Conservation (phyloP, 805 yeast genomes). For the Yueomyces sp. region DNA sequence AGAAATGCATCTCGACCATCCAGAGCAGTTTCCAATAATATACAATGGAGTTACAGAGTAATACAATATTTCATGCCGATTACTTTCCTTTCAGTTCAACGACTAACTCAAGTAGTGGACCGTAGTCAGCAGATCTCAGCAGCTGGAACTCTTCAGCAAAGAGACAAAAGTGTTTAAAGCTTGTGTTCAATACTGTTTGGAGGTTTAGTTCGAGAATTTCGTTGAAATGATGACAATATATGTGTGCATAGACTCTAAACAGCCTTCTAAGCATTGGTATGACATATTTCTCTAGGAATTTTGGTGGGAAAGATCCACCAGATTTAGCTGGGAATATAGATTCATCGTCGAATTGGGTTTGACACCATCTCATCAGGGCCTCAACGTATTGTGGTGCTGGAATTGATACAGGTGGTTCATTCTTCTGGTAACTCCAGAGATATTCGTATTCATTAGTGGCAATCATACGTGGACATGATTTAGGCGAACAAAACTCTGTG, state of each 20-base stretch:
- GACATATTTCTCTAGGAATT: conserved; percentile 55
- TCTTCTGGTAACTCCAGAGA: conserved; percentile 79
- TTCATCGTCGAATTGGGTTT: conserved; percentile 83
- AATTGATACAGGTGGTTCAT: conserved; percentile 65
- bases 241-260: conserved; percentile 92
- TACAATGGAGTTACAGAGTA: too few species aligned
- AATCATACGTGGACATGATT: conserved; percentile 92
- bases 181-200: conserved; percentile 86
- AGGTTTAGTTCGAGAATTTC: conserved; percentile 85
- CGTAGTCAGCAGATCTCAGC: conserved; percentile 70
- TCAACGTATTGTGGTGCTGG: conserved; percentile 95
- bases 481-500: conserved; percentile 91
- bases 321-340: conserved; percentile 77
- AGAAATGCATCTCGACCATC: too few species aligned
- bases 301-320: conserved; percentile 86
- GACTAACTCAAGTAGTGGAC: conserved; percentile 82
- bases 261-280: conserved; percentile 82
- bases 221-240: conserved; percentile 95
- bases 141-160: conserved; percentile 76
- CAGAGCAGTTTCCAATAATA: too few species aligned
- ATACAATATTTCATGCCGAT: too few species aligned
- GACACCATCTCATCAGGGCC: conserved; percentile 89
- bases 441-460: conserved; percentile 97
- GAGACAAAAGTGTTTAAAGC: conserved; percentile 84
- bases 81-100: conserved; percentile 26